phyloP scores from a whole-genome alignment of 192 early-diverging fungal species.

The Coemansia nantahalensis region DNA sequence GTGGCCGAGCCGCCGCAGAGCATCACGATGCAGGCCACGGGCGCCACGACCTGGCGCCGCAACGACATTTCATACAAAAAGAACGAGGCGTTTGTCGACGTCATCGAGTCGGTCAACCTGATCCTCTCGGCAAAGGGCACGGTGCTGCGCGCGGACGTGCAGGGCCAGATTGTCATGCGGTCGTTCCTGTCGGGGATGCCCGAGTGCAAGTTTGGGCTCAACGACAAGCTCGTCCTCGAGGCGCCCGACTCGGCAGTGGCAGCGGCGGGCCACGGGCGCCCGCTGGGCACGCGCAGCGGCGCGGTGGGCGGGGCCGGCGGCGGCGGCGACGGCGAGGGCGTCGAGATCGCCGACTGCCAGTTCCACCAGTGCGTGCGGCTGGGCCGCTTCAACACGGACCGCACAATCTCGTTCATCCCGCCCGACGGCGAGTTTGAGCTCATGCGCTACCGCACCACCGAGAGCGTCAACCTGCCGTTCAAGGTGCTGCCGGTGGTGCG shows the following conservation, averaged over 20 bases:
- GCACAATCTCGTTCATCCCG: constrained; percentile 96
- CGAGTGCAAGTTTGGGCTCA: constrained; percentile 96
- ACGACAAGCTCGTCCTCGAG: constrained; percentile 89
- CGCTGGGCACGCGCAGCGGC: background rate
- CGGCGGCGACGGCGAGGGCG: constrained; percentile 51
- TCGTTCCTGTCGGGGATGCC: constrained; percentile 96
- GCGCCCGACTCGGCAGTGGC: no score
- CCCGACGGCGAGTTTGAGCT: constrained; percentile 97
- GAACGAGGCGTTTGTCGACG: constrained; percentile 98
- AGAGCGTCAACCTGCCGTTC: constrained; percentile 95
- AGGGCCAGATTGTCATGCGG: constrained; percentile 89
- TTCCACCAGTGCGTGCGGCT: constrained; percentile 99
- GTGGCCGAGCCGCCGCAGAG: constrained; percentile 57
- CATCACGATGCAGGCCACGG: constrained; percentile 96
- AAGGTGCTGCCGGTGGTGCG: constrained; percentile 90
- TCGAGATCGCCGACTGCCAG: constrained; percentile 96
- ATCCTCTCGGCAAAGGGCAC: constrained; percentile 87
- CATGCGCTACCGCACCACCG: constrained; percentile 94
- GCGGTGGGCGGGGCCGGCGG: constrained; percentile 19
- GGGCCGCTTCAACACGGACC: constrained; percentile 86
- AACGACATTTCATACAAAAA: constrained; percentile 95
- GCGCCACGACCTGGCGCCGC: constrained; percentile 88
- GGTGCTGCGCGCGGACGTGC: constrained; percentile 83
- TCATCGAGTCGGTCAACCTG: constrained; percentile 96
- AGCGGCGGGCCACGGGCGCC: constrained; percentile 49